Conservation (phyloP, 139 green algal species). For the Trebouxia sp. region DNA sequence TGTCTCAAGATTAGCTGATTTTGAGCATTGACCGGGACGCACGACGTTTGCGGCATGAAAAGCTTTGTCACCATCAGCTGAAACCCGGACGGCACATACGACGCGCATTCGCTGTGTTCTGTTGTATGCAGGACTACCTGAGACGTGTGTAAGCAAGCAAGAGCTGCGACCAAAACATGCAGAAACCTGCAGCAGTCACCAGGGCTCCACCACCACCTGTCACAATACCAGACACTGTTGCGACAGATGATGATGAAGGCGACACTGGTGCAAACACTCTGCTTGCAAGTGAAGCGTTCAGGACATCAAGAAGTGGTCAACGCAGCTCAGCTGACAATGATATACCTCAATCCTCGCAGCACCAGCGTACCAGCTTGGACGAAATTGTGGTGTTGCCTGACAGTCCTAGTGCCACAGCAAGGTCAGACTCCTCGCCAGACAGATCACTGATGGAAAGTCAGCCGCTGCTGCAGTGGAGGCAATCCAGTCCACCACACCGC, state of each 20-base stretch:
- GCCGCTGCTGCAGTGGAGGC: not conserved
- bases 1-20: no score
- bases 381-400: not conserved
- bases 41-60: no score
- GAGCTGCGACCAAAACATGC: not conserved
- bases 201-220: conserved; percentile 1
- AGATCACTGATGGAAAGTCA: not conserved
- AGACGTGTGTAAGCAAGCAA: no score
- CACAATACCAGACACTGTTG: not conserved
- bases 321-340: not conserved
- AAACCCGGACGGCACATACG: no score
- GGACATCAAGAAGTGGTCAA: not conserved
- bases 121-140: no score
- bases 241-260: conserved; percentile 6
- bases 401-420: not conserved
- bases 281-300: not conserved
- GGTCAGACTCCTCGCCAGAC: no score
- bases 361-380: not conserved
- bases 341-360: not conserved
- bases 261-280: not conserved
- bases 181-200: not conserved
- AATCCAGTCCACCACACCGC: not conserved
- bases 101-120: no score
- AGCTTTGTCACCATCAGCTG: no score
- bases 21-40: no score